Percentiles rank a stretch among this genome's conserved stretches.
phyloP scores from a whole-genome alignment of 495 filamentous ascomycete species.

The Niebla homalea region DNA sequence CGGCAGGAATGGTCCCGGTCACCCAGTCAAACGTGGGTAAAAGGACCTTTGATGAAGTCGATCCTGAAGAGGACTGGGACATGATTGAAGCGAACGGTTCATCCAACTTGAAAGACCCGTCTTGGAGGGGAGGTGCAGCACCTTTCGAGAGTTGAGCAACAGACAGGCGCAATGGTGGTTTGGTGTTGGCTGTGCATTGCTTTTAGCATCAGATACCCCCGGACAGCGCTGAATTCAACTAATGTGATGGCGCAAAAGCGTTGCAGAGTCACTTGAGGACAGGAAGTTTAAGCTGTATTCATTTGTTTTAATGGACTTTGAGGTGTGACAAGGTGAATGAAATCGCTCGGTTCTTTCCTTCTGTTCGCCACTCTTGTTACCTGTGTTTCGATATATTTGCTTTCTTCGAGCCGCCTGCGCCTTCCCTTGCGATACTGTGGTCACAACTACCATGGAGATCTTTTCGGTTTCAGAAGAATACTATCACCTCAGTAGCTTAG shows the following conservation, averaged over 20 bases:
- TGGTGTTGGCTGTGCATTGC: background rate
- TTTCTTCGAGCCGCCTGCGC: too few relatives aligned
- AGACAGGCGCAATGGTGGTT: background rate
- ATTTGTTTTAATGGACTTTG: background rate
- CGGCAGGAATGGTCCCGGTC: background rate
- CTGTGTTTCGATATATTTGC: too few relatives aligned
- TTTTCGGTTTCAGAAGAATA: background rate
- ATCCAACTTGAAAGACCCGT: background rate
- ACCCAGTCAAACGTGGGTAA: conserved; percentile 20
- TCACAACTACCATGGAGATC: too few relatives aligned
- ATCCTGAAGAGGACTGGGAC: conserved; percentile 24
- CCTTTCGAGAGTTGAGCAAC: conserved; percentile 24
- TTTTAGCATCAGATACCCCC: background rate
- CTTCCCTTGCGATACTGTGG: too few relatives aligned
- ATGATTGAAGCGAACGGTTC: conserved; percentile 18
- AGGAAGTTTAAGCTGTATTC: background rate
- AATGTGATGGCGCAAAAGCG: background rate
- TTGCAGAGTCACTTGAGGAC: background rate
- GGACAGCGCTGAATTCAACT: background rate
- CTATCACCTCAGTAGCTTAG: background rate
- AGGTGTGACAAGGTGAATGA: background rate
- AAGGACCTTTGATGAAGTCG: conserved; percentile 35
- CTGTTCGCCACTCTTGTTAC: too few relatives aligned
- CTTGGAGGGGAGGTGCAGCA: conserved; percentile 20
- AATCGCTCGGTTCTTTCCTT: background rate